These are phyloP conservation scores for Diaporthe citri DNA, from an alignment of 2,329 filamentous ascomycete species.

Conservation along the genomic window DNA sequence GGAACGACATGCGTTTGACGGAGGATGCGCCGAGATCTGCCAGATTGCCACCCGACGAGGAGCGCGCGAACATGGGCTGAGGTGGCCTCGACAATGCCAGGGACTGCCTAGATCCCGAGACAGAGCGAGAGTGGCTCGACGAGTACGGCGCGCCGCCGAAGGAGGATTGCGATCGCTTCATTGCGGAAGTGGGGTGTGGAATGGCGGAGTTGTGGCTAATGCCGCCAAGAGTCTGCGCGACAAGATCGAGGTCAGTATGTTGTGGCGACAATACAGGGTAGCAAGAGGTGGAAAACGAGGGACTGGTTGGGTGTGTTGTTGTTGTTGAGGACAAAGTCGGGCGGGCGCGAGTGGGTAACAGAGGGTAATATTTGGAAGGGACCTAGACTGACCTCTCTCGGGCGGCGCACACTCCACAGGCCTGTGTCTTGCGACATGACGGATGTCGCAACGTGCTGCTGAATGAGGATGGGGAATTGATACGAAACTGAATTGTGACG, in stretches of 20 bases:
- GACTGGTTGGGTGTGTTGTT: conserved; percentile 9
- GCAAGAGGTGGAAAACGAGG: not conserved
- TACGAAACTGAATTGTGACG: not conserved
- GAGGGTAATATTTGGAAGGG: conserved; percentile 32
- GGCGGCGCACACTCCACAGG: conserved; percentile 91
- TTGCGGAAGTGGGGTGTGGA: conserved; percentile 89
- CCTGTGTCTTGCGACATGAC: conserved; percentile 89
- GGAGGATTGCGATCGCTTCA: conserved; percentile 91
- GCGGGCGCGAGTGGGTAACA: conserved; percentile 38
- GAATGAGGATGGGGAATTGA: not conserved
- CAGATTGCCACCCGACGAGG: conserved; percentile 85
- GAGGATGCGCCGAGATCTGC: conserved; percentile 85
- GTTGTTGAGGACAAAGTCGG: conserved; percentile 32
- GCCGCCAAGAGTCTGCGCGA: conserved; percentile 81
- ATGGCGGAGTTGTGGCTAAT: conserved; percentile 87
- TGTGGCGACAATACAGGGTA: conserved; percentile 22
- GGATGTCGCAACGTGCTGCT: conserved; percentile 39
- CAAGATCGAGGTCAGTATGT: conserved; percentile 23
- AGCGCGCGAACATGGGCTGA: conserved; percentile 88
- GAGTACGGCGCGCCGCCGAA: conserved; percentile 74
- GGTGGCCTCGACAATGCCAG: conserved; percentile 86
- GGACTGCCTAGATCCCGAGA: conserved; percentile 86
- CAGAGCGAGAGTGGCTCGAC: conserved; percentile 81
- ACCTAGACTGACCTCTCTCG: conserved; percentile 79
- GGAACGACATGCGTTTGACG: conserved; percentile 85